Conservation (phyloP, 1,284 basidiomycete genomes). For the Lignosus rhinocerotis region DNA sequence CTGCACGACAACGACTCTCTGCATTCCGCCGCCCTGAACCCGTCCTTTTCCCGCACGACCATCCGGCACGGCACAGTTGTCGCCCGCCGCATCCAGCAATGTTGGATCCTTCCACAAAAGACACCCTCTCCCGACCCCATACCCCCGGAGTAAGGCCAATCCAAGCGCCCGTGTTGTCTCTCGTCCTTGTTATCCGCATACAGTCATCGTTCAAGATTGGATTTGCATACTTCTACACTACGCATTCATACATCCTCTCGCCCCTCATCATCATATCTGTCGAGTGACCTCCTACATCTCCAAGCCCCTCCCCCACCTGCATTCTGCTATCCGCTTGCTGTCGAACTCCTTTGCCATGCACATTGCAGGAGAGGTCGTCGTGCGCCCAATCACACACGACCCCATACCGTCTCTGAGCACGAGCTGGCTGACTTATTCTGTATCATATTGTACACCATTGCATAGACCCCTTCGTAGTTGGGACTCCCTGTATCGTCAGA, state of each 20-base stretch:
- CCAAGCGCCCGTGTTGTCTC: neutral
- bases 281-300: neutral
- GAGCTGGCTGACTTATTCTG: constrained; percentile 17
- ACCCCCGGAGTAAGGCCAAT: neutral
- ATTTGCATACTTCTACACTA: neutral
- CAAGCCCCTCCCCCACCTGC: neutral
- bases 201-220: neutral
- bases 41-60: constrained; percentile 44
- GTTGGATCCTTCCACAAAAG: constrained; percentile 23
- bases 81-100: constrained; percentile 22
- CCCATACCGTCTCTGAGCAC: neutral
- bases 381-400: neutral
- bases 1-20: constrained; percentile 50
- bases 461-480: neutral
- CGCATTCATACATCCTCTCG: neutral
- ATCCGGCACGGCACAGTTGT: constrained; percentile 38
- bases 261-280: neutral
- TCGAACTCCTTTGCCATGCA: constrained; percentile 1
- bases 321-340: constrained; percentile 3
- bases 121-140: constrained; percentile 18
- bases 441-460: constrained; percentile 13
- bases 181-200: neutral
- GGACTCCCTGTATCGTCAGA: too few relatives aligned
- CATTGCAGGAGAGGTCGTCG: constrained; percentile 1
- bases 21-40: constrained; percentile 50